Conservation (phyloP, 2,329 filamentous ascomycete genomes). For the Dryadomyces quercivorus region DNA sequence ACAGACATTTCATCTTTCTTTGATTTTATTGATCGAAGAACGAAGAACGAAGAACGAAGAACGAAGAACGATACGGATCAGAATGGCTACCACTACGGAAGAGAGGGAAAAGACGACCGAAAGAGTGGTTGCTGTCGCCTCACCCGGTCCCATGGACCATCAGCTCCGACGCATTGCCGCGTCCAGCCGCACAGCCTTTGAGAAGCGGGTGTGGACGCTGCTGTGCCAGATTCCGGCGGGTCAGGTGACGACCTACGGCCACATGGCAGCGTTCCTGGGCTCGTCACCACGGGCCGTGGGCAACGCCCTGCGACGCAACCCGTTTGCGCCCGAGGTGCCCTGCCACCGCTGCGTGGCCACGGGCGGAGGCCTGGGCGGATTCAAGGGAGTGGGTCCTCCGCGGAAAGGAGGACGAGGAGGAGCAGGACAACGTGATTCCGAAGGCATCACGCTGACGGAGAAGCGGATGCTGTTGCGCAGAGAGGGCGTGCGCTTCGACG, state of each 20-base stretch:
- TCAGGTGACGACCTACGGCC: constrained; percentile 64
- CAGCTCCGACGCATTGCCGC: constrained; percentile 30
- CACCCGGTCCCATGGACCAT: neutral
- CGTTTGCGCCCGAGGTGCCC: constrained; percentile 70
- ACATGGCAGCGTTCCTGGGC: constrained; percentile 52
- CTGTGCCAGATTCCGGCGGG: constrained; percentile 69
- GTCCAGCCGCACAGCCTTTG: constrained; percentile 37
- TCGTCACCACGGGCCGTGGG: constrained; percentile 69
- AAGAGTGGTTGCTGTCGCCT: too few relatives aligned
- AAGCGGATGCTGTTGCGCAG: constrained; percentile 48
- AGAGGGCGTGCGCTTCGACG: constrained; percentile 55
- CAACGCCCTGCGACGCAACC: constrained; percentile 65
- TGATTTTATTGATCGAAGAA: too few relatives aligned
- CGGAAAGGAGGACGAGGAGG: constrained; percentile 36
- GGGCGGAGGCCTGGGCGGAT: constrained; percentile 58
- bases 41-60: too few relatives aligned
- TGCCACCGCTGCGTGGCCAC: constrained; percentile 72
- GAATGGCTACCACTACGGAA: too few relatives aligned
- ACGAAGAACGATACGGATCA: too few relatives aligned
- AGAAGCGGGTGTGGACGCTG: constrained; percentile 55
- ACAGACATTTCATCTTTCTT: too few relatives aligned
- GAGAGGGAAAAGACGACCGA: too few relatives aligned
- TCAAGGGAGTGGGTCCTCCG: constrained; percentile 53
- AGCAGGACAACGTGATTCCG: constrained; percentile 41
- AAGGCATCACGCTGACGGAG: constrained; percentile 52